Evolutionary conservation across 225 moss, liverwort and hornwort species (phyloP), one percentile per base, ranked within the genome.

Genomic region (Rhytidiadelphus loreus): DNA sequence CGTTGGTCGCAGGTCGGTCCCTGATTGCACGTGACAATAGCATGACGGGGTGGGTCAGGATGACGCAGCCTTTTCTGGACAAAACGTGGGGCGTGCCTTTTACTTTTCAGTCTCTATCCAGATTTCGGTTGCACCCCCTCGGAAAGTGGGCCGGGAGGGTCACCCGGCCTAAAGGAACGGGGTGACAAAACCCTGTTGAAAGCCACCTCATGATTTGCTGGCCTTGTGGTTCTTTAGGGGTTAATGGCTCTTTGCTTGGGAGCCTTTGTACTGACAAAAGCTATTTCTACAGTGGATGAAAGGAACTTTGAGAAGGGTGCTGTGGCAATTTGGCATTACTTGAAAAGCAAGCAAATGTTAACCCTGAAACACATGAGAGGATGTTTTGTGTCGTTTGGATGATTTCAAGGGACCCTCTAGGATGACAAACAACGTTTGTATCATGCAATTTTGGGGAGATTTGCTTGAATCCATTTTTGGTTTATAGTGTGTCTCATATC

Each of bases 371-470:
- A 11, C 52, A 14, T 52, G 52, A 52, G 4, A 66, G 12, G 12
- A 37, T 37, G 7, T 63, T 32, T 63, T 19, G 32, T 8, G 32
- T 63, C 2, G 5, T 32, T 37, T 66, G 21, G n/a, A 66, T 66
- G 37, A 37, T n/a, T 22, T n/a, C 13, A 39, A 39, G 23, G 23
- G 39, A 2, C 7, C 39, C 4, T 13, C 13, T 0, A 13, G 0
- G 7, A 23, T 69, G 3, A 13, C 23, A 23, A 69, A 69, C 0
- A 24, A 23, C 0, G 1, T 66, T 66, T 66, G 11, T 37, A n/a
- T 69, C 23, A 69, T 69, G 1, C 23, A 39, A 23, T 7, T 69
- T 23, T 23, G 3, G 2, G 2, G 3, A 12, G 4, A 12, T n/a
- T 21, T 22, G 2, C 1, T 66, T 37, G 12, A 66, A 21, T 21